These are phyloP conservation scores for Penicillium subrubescens DNA, from an alignment of 495 filamentous ascomycete genomes.

Conservation along the genomic window DNA sequence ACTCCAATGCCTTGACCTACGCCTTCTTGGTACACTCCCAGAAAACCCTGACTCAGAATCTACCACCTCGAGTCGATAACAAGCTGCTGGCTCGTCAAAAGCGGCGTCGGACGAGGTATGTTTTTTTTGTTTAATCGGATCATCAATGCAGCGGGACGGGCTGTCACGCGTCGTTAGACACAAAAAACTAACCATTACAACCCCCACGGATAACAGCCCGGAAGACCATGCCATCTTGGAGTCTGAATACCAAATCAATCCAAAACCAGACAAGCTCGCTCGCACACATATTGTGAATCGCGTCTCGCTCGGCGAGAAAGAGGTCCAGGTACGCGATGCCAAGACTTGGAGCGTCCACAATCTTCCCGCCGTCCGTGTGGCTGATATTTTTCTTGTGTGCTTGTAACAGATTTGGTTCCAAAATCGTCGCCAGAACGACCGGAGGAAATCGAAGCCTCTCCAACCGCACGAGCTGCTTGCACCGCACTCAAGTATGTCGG, in stretches of 20 bases:
- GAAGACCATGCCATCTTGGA: slow-evolving; percentile 92
- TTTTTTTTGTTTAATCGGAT: background rate
- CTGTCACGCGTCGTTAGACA: slow-evolving; percentile 13
- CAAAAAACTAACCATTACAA: slow-evolving; percentile 3
- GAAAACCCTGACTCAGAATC: slow-evolving; percentile 61
- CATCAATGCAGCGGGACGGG: background rate
- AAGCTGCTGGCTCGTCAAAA: slow-evolving; percentile 69
- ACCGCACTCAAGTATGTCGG: slow-evolving; percentile 49
- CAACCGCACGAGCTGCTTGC: slow-evolving; percentile 76
- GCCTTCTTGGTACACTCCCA: slow-evolving; percentile 73
- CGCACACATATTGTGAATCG: slow-evolving; percentile 79
- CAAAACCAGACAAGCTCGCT: slow-evolving; percentile 90
- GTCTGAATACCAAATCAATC: slow-evolving; percentile 78
- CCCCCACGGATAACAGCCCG: slow-evolving; percentile 52
- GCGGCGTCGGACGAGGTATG: slow-evolving; percentile 66
- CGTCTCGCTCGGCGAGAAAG: slow-evolving; percentile 92
- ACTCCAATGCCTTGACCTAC: slow-evolving; percentile 49
- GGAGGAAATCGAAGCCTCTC: slow-evolving; percentile 86
- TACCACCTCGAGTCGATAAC: slow-evolving; percentile 67
- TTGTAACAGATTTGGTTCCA: slow-evolving; percentile 93
- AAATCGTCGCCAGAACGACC: slow-evolving; percentile 91
- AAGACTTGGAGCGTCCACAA: slow-evolving; percentile 30
- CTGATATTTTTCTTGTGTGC: slow-evolving; percentile 6
- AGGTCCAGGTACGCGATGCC: slow-evolving; percentile 80
- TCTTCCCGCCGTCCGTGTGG: slow-evolving; percentile 17